phyloP scores from a whole-genome alignment of 306 rosid species.

The Calophaca sinica region DNA sequence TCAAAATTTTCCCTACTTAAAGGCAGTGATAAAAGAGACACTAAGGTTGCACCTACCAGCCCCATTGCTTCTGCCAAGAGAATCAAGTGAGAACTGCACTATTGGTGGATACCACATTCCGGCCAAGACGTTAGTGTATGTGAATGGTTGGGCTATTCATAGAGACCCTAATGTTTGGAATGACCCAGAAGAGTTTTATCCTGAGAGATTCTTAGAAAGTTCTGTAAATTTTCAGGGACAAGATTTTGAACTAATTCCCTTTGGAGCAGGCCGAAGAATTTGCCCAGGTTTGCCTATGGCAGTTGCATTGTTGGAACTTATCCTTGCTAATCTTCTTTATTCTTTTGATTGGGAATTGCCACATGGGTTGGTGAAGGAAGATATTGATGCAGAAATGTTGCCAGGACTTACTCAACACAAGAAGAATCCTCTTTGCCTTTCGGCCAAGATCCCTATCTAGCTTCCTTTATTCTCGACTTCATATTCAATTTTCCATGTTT shows the following conservation, averaged over 20 bases:
- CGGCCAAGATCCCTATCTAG: constrained; percentile 16
- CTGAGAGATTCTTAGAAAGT: constrained; percentile 34
- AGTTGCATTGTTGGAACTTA: constrained; percentile 2
- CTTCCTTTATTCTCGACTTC: too few species aligned
- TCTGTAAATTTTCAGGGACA: constrained; percentile 25
- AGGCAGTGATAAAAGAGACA: too few species aligned
- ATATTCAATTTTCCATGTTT: too few species aligned
- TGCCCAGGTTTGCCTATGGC: constrained; percentile 42
- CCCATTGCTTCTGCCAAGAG: constrained; percentile 1
- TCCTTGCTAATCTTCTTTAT: constrained; percentile 42
- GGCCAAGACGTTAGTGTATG: background rate
- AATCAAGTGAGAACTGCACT: background rate
- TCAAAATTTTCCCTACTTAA: too few species aligned
- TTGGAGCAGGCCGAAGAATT: constrained; percentile 43
- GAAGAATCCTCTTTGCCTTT: constrained; percentile 42
- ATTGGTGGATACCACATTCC: constrained; percentile 5
- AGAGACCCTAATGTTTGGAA: too few species aligned
- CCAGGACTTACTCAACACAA: constrained; percentile 40
- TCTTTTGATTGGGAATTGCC: constrained; percentile 49
- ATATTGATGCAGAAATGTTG: constrained; percentile 32
- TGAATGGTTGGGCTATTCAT: background rate
- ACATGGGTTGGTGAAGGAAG: constrained; percentile 4
- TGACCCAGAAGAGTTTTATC: constrained; percentile 36
- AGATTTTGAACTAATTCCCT: constrained; percentile 46
- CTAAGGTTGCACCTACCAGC: too few species aligned